Percentiles rank a stretch among this genome's conserved stretches.
phyloP scores from a whole-genome alignment of 768 basidiomycete genomes.

The Boletus pseudo-olivaceus region DNA sequence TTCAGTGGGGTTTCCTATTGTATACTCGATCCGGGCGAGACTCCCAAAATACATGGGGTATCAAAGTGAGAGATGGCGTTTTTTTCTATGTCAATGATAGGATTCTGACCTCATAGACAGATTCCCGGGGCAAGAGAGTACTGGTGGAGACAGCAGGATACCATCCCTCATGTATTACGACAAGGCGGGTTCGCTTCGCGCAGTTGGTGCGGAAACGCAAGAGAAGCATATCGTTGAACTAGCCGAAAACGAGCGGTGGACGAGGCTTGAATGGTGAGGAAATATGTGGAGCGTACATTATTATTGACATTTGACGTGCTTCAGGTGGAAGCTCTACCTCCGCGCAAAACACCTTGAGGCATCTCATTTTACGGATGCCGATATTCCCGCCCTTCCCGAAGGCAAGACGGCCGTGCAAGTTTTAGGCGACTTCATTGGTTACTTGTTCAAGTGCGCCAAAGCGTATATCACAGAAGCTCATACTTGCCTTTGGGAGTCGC shows the following conservation, averaged over 20 bases:
- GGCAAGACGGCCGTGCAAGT: conserved; percentile 11
- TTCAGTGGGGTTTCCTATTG: conserved; percentile 36
- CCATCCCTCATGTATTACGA: conserved; percentile 45
- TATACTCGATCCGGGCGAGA: conserved; percentile 37
- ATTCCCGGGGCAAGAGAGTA: conserved; percentile 36
- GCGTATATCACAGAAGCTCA: conserved; percentile 45
- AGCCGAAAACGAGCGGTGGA: conserved; percentile 38
- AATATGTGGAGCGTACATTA: no score
- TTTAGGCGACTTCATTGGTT: conserved; percentile 41
- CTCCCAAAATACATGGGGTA: conserved; percentile 22
- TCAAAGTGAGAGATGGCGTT: conserved; percentile 11
- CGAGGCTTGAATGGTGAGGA: conserved; percentile 39
- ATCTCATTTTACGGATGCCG: conserved; percentile 21
- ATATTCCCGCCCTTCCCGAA: conserved; percentile 11
- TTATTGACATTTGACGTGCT: neutral
- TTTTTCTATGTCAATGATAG: neutral
- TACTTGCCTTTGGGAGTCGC: conserved; percentile 38
- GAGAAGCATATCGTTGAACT: conserved; percentile 30
- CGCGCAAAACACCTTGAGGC: conserved; percentile 26
- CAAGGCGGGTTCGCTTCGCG: conserved; percentile 33
- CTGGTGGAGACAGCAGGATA: conserved; percentile 38
- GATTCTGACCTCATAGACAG: conserved; percentile 1
- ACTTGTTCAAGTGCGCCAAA: conserved; percentile 40
- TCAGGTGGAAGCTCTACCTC: conserved; percentile 36
- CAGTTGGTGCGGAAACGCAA: conserved; percentile 41